Evolutionary conservation across 2,329 filamentous ascomycete genomes (phyloP), one percentile per base, ranked within the genome.

Genomic region (Sclerotinia sclerotiorum): DNA sequence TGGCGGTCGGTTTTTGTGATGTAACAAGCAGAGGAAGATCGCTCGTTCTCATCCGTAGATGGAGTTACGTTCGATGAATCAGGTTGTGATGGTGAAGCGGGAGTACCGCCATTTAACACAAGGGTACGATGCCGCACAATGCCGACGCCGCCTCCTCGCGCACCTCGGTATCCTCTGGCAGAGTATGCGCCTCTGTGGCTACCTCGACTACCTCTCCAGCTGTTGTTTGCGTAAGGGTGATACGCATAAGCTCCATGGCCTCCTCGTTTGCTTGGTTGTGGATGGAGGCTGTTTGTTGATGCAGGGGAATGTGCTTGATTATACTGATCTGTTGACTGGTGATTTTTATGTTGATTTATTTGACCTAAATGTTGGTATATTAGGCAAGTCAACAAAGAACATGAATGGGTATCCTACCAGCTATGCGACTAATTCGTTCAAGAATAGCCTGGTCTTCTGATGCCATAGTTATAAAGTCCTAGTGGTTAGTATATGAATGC

Each of bases 301-400:
- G 67, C 69, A 63, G 67, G 66, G 42, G 66, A 70, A 60, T 39
- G 65, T 51, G 49, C 68, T 32, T 71, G 73, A 19, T 71, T 65
- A 42, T 70, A 70, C 29, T 73, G 60, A 51, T 72, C 81, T 46
- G 82, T 77, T 21, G 55, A 69, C 72, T 86, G 84, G 71, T 89
- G 85, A 71, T 86, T 91, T 78, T 91, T 93, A 81, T 91, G 89
- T 65, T 88, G 87, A 77, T 93, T 93, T 77, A 95, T 94, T 79
- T 91, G 89, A 73, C 90, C 90, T 93, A 72, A 13, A 32, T 19
- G 44, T 24, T 35, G 39, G 55, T 71, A 61, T 55, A 67, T 62
- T 55, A 68, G 49, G 32, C 11, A 54, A 39, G 35, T 15, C 76
- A 79, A 56, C 77, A 84, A 84, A 82, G 68, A 85, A 82, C 65